These are phyloP conservation scores for Eragrostis tef DNA, from an alignment of 202 grass and related monocot species.

Conservation along the genomic window DNA sequence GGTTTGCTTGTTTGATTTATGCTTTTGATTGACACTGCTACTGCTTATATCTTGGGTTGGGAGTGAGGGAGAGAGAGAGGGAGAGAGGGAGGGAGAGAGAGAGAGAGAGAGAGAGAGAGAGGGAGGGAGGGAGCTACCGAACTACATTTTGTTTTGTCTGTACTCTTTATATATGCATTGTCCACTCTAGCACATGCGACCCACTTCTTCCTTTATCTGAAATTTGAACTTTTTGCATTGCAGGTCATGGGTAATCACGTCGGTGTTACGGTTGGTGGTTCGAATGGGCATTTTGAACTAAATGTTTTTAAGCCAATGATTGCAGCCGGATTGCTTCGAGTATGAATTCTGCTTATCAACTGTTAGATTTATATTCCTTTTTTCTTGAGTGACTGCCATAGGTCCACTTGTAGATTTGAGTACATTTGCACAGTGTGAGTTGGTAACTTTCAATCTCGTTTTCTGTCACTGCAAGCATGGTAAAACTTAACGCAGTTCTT, in stretches of 20 bases:
- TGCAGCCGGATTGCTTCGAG: constrained; percentile 83
- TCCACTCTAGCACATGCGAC: background rate
- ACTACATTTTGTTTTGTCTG: background rate
- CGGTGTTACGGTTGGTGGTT: constrained; percentile 83
- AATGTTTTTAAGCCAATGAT: constrained; percentile 98
- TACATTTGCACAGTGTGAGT: constrained; percentile 13
- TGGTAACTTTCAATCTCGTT: constrained; percentile 20
- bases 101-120: too few species aligned
- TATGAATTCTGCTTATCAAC: constrained; percentile 49
- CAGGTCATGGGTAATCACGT: constrained; percentile 98
- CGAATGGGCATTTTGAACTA: constrained; percentile 97
- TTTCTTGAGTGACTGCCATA: constrained; percentile 27
- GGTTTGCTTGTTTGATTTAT: constrained; percentile 16
- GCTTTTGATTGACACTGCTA: constrained; percentile 31
- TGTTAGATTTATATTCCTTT: background rate
- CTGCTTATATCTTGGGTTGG: background rate
- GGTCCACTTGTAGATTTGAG: constrained; percentile 9
- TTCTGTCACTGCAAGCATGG: constrained; percentile 15
- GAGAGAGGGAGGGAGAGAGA: too few species aligned
- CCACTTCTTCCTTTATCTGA: background rate
- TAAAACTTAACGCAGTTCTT: constrained; percentile 19
- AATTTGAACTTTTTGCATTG: constrained; percentile 34
- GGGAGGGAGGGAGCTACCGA: too few species aligned
- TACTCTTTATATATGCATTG: background rate
- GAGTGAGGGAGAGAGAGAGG: too few species aligned